phyloP scores from a whole-genome alignment of 1,139 yeast species.

The Pichia sp. region DNA sequence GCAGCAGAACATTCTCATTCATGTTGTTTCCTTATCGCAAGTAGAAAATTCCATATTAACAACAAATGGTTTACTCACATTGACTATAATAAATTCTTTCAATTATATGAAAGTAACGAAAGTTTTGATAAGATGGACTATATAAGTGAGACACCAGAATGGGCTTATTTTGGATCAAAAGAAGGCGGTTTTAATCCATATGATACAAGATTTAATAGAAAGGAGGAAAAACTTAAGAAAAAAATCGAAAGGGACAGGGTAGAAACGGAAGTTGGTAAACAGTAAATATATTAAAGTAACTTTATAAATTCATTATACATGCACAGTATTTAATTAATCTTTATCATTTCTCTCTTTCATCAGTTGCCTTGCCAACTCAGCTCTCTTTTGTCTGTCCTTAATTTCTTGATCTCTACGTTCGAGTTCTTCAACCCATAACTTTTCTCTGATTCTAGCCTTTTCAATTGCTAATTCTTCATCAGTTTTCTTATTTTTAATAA shows the following conservation, averaged over 20 bases:
- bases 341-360: constrained; percentile 1
- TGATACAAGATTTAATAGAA: constrained; percentile 63
- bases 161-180: constrained; percentile 86
- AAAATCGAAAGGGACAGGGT: constrained; percentile 31
- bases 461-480: constrained; percentile 58
- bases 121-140: constrained; percentile 78
- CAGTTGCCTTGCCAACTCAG: constrained; percentile 37
- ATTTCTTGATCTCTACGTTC: constrained; percentile 76
- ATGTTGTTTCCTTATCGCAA: constrained; percentile 84
- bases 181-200: constrained; percentile 89
- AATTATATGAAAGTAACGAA: constrained; percentile 55
- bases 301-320: neutral
- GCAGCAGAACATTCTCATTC: constrained; percentile 97
- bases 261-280: neutral
- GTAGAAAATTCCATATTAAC: constrained; percentile 59
- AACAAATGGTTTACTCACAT: constrained; percentile 87
- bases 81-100: constrained; percentile 71
- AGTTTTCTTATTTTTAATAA: constrained; percentile 35
- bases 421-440: constrained; percentile 84
- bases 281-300: neutral
- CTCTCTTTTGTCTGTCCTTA: constrained; percentile 56
- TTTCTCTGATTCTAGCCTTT: constrained; percentile 80
- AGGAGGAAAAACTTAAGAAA: constrained; percentile 54
- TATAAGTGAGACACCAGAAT: constrained; percentile 70
- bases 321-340: neutral